Evolutionary conservation across 345 rosid species (phyloP).

Genomic region (Hypericum androsaemum): DNA sequence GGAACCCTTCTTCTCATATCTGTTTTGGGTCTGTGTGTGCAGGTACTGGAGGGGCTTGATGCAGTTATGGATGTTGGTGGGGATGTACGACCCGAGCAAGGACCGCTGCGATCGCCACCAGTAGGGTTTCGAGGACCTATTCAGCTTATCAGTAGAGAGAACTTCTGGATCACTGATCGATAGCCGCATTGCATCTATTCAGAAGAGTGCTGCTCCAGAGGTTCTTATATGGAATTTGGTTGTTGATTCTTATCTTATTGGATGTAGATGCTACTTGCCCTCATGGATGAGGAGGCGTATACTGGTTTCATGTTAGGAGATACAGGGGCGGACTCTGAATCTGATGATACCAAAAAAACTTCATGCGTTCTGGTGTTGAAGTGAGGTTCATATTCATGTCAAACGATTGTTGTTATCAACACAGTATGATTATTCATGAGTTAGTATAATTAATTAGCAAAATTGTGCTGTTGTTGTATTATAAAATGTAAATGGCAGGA

Average conservation of each 20-base stretch:
- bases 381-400: too few relatives aligned
- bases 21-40: slow-evolving; percentile 1
- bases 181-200: slow-evolving; percentile 82
- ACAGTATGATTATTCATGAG: too few relatives aligned
- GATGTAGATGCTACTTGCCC: slow-evolving; percentile 84
- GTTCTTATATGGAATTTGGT: slow-evolving; percentile 27
- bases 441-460: too few relatives aligned
- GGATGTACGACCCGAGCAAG: slow-evolving; percentile 61
- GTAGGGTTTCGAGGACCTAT: slow-evolving; percentile 78
- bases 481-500: too few relatives aligned
- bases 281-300: slow-evolving; percentile 99
- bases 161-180: slow-evolving; percentile 80
- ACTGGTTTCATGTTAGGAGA: slow-evolving; percentile 90
- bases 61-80: slow-evolving; percentile 98
- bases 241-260: slow-evolving; percentile 15
- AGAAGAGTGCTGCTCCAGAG: slow-evolving; percentile 95
- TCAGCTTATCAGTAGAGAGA: too few relatives aligned
- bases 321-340: slow-evolving; percentile 86
- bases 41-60: slow-evolving; percentile 79
- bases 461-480: too few relatives aligned
- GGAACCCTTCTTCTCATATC: neutral
- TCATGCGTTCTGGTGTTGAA: too few relatives aligned
- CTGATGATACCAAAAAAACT: slow-evolving; percentile 84
- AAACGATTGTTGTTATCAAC: too few relatives aligned
- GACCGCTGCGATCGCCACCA: slow-evolving; percentile 90